A percentile compares a stretch with the other conserved stretches of the same genome.
These are phyloP conservation scores for Francoa sonchifolia DNA, from an alignment of 441 rosid genomes.

Conservation along the genomic window DNA sequence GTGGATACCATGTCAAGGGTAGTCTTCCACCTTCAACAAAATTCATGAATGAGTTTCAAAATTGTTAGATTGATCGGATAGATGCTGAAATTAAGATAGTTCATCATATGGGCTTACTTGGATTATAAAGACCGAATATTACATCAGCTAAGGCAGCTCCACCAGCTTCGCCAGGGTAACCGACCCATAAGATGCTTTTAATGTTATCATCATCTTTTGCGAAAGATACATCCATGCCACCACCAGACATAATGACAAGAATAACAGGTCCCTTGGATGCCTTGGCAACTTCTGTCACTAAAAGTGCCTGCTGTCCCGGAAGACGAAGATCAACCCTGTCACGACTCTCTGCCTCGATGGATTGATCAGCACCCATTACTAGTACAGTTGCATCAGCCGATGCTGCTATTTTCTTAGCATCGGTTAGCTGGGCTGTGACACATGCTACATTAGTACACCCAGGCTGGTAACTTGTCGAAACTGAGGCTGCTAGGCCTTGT, in stretches of 20 bases:
- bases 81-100: too few relatives aligned
- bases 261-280: slow-evolving; percentile 69
- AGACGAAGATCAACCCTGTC: slow-evolving; percentile 49
- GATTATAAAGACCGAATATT: slow-evolving; percentile 55
- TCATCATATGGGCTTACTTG: slow-evolving; percentile 37
- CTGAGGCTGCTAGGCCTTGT: slow-evolving; percentile 49
- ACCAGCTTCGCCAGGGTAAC: slow-evolving; percentile 85
- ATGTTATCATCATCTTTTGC: slow-evolving; percentile 48
- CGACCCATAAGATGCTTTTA: slow-evolving; percentile 72
- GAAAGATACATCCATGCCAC: slow-evolving; percentile 61
- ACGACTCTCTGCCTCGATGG: slow-evolving; percentile 40
- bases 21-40: slow-evolving; percentile 50
- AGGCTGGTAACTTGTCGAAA: slow-evolving; percentile 37
- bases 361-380: slow-evolving; percentile 63
- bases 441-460: slow-evolving; percentile 62
- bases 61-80: too few relatives aligned
- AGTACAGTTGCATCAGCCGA: slow-evolving; percentile 61
- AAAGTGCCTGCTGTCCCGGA: slow-evolving; percentile 57
- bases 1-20: slow-evolving; percentile 97
- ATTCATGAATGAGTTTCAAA: neutral
- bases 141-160: slow-evolving; percentile 83
- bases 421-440: slow-evolving; percentile 34
- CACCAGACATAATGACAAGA: slow-evolving; percentile 81
- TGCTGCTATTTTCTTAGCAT: slow-evolving; percentile 36
- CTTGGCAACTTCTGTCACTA: slow-evolving; percentile 53